A percentile compares a stretch with the other conserved stretches of the same genome.
phyloP scores from a whole-genome alignment of 108 stramenopile genomes.

The Ochromonas danica region DNA sequence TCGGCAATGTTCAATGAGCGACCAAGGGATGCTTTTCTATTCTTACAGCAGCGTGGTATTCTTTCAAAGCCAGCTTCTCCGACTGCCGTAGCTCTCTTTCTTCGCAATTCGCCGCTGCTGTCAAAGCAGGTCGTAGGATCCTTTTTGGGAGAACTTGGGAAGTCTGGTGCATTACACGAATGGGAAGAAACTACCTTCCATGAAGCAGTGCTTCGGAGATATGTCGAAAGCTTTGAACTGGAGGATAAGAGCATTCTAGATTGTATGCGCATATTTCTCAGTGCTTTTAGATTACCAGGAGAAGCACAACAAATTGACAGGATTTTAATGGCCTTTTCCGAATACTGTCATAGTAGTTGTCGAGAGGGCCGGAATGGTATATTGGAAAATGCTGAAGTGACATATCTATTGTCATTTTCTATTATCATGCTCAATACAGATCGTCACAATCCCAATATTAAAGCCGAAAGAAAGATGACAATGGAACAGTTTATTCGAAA shows the following conservation, averaged over 20 bases:
- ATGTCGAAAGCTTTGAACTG: slow-evolving; percentile 70
- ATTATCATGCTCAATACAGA: slow-evolving; percentile 98
- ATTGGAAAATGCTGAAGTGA: slow-evolving; percentile 68
- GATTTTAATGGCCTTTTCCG: slow-evolving; percentile 74
- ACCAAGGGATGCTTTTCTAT: background rate
- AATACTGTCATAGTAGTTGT: slow-evolving; percentile 70
- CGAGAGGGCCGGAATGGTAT: slow-evolving; percentile 66
- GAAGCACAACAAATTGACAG: slow-evolving; percentile 69
- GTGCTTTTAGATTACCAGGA: slow-evolving; percentile 87
- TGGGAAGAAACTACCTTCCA: slow-evolving; percentile 39
- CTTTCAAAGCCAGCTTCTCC: slow-evolving; percentile 73
- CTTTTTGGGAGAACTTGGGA: slow-evolving; percentile 83
- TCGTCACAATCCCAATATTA: slow-evolving; percentile 92
- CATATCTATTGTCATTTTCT: slow-evolving; percentile 85
- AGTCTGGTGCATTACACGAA: slow-evolving; percentile 42
- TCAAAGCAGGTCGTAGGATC: slow-evolving; percentile 78
- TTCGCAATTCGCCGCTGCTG: slow-evolving; percentile 80
- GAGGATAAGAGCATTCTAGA: slow-evolving; percentile 73
- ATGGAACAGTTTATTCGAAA: slow-evolving; percentile 78
- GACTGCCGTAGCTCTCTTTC: slow-evolving; percentile 71
- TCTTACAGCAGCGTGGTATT: background rate
- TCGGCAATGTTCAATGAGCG: slow-evolving; percentile 3
- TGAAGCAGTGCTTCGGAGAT: slow-evolving; percentile 38
- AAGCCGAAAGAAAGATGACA: slow-evolving; percentile 86
- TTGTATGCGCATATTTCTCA: slow-evolving; percentile 83